A percentile compares a stretch with the other conserved stretches of the same genome.
phyloP scores from a whole-genome alignment of 495 filamentous ascomycete species.

The Hamigera avellanea region DNA sequence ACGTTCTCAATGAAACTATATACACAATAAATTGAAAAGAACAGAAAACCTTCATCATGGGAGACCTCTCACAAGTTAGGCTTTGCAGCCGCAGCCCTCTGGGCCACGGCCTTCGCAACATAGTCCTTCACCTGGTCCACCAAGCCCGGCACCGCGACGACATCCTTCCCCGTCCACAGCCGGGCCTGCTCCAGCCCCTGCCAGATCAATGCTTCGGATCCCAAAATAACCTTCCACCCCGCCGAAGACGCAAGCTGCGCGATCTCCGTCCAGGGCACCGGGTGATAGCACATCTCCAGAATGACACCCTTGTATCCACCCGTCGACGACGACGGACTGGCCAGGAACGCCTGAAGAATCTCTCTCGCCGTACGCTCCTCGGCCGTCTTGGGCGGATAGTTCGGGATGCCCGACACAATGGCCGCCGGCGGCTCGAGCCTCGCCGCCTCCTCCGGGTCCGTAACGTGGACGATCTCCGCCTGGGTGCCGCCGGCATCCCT shows the following conservation, averaged over 20 bases:
- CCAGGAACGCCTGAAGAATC: conserved; percentile 45
- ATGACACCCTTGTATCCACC: conserved; percentile 49
- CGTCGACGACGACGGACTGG: conserved; percentile 10
- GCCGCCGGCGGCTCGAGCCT: conserved; percentile 43
- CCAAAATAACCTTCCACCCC: conserved; percentile 59
- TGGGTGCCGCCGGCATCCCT: conserved; percentile 25
- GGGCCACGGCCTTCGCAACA: conserved; percentile 30
- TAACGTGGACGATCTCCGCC: conserved; percentile 43
- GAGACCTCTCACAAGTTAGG: no score
- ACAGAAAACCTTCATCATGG: no score
- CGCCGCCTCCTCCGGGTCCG: conserved; percentile 42
- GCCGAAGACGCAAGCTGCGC: conserved; percentile 39
- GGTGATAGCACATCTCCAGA: conserved; percentile 74
- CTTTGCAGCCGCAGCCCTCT: conserved; percentile 7
- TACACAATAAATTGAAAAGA: no score
- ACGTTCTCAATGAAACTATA: no score
- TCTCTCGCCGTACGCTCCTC: conserved; percentile 44
- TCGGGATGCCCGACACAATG: conserved; percentile 57
- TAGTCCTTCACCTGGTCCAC: conserved; percentile 39
- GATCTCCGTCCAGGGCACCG: conserved; percentile 53
- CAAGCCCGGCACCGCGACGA: conserved; percentile 39
- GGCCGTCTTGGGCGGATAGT: conserved; percentile 50
- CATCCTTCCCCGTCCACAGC: conserved; percentile 47
- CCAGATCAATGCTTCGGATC: conserved; percentile 62
- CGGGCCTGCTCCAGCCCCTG: conserved; percentile 63